Conservation (phyloP, 768 basidiomycete species). For the Suillus luteus region DNA sequence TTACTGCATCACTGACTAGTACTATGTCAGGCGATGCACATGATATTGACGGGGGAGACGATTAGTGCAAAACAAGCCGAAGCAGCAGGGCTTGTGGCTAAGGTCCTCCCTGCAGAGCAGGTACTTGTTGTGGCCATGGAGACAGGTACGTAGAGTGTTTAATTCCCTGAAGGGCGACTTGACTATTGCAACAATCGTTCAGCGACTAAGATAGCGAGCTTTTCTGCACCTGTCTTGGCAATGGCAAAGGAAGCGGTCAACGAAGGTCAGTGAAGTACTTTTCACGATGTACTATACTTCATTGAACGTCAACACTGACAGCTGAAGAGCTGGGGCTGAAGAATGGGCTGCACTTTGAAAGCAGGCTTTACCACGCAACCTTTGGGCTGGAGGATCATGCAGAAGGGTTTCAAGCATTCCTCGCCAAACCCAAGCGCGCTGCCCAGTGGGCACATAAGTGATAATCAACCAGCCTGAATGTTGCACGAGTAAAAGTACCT, state of each 20-base stretch:
- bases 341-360: constrained; percentile 48
- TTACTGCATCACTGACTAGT: background rate
- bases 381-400: constrained; percentile 51
- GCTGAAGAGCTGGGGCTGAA: constrained; percentile 49
- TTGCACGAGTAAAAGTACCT: background rate
- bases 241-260: constrained; percentile 56
- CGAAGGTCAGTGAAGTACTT: constrained; percentile 32
- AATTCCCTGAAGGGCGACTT: background rate
- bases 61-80: constrained; percentile 49
- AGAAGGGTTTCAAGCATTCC: constrained; percentile 52
- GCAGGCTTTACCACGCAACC: constrained; percentile 50
- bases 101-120: constrained; percentile 41
- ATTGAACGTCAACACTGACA: constrained; percentile 19
- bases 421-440: constrained; percentile 43
- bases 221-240: constrained; percentile 32
- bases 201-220: constrained; percentile 35
- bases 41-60: constrained; percentile 52
- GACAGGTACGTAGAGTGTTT: constrained; percentile 25
- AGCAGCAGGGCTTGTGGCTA: constrained; percentile 48
- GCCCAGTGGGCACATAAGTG: constrained; percentile 45
- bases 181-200: background rate
- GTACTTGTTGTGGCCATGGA: constrained; percentile 49
- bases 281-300: background rate
- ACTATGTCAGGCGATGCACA: constrained; percentile 49
- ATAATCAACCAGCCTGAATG: background rate